Conservation (phyloP, 768 basidiomycete genomes). For the Pilatotrama ljubarskyi region DNA sequence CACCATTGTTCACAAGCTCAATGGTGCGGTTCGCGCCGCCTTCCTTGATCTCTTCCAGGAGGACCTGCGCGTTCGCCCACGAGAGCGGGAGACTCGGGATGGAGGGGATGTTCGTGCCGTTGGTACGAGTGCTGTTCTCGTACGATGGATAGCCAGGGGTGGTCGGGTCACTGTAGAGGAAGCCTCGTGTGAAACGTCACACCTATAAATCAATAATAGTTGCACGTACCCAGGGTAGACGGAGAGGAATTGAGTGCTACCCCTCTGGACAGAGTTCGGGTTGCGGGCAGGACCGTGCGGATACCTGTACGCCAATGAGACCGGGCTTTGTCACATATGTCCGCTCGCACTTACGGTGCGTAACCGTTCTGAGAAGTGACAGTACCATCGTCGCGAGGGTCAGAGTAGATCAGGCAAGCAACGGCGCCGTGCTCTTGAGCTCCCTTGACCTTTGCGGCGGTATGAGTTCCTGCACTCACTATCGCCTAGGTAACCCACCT, state of each 20-base stretch:
- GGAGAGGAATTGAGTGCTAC: slow-evolving; percentile 73
- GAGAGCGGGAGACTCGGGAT: slow-evolving; percentile 92
- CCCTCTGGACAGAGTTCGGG: slow-evolving; percentile 81
- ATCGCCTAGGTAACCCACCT: slow-evolving; percentile 44
- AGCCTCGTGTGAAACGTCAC: background rate
- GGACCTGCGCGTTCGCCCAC: slow-evolving; percentile 73
- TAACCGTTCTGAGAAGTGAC: slow-evolving; percentile 79
- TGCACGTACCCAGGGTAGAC: slow-evolving; percentile 46
- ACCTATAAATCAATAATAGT: background rate
- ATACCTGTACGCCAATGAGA: slow-evolving; percentile 41
- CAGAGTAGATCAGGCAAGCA: slow-evolving; percentile 80
- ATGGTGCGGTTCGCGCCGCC: slow-evolving; percentile 46
- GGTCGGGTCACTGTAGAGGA: slow-evolving; percentile 57
- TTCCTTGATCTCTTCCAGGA: slow-evolving; percentile 51
- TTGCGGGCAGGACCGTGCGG: slow-evolving; percentile 89
- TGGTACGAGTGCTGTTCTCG: slow-evolving; percentile 66
- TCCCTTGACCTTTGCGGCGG: slow-evolving; percentile 58
- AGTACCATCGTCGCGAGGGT: slow-evolving; percentile 82
- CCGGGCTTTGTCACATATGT: background rate
- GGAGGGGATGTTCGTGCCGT: slow-evolving; percentile 60
- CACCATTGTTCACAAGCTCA: slow-evolving; percentile 59
- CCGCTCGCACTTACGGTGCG: slow-evolving; percentile 40
- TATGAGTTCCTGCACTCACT: background rate
- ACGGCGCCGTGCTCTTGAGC: slow-evolving; percentile 82
- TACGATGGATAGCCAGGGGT: slow-evolving; percentile 91